A percentile compares a stretch with the other conserved stretches of the same genome.
Conservation (phyloP, 352 stramenopile species). For the Phytophthora megakarya region DNA sequence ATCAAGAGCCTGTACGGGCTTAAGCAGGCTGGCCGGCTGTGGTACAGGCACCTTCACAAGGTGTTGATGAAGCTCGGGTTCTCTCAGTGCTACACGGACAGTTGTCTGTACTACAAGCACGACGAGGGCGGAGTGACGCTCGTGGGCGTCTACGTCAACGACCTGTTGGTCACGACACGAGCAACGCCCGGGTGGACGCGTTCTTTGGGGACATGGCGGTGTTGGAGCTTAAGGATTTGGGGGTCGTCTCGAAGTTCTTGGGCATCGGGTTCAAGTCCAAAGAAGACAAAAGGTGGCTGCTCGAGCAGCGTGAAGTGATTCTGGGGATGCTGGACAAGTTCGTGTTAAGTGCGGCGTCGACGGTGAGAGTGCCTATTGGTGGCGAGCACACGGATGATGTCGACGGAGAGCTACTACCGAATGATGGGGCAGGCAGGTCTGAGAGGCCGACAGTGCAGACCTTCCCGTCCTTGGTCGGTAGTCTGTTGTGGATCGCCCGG, state of each 20-base stretch:
- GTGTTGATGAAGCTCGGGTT: slow-evolving; percentile 18
- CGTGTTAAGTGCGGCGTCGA: neutral
- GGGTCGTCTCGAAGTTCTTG: slow-evolving; percentile 27
- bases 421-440: neutral
- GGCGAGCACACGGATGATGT: neutral
- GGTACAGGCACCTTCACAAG: neutral
- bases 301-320: neutral
- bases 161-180: slow-evolving; percentile 31
- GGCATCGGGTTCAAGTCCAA: slow-evolving; percentile 20
- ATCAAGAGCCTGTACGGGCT: slow-evolving; percentile 36
- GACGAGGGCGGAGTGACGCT: slow-evolving; percentile 9
- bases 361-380: neutral
- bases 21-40: slow-evolving; percentile 29
- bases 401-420: neutral
- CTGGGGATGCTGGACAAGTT: neutral
- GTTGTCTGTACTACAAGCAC: slow-evolving; percentile 24
- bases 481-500: neutral
- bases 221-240: slow-evolving; percentile 28
- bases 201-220: slow-evolving; percentile 16
- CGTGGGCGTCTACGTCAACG: slow-evolving; percentile 36
- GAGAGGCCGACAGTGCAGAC: neutral
- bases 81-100: slow-evolving; percentile 21
- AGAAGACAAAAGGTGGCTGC: neutral
- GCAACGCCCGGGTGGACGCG: neutral
- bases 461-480: neutral